Conservation (phyloP, 2,329 filamentous ascomycete genomes). For the Colletotrichum theobromicola region DNA sequence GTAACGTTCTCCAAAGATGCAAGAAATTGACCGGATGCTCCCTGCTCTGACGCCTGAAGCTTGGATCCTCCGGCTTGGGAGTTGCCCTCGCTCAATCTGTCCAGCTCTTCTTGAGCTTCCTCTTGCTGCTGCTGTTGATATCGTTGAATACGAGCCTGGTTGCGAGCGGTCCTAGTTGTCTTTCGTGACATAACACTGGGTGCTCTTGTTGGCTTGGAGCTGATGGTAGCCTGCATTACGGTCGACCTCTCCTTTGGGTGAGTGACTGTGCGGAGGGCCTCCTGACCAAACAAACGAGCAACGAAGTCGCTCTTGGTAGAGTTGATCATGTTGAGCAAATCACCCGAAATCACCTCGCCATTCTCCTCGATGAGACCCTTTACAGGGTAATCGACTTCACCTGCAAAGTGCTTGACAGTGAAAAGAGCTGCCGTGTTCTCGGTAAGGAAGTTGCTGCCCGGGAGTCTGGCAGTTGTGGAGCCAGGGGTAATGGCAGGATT, state of each 20-base stretch:
- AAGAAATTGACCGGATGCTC: slow-evolving; percentile 88
- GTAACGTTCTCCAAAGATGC: slow-evolving; percentile 89
- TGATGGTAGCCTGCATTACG: slow-evolving; percentile 95
- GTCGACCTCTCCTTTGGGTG: slow-evolving; percentile 90
- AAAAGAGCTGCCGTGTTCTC: slow-evolving; percentile 83
- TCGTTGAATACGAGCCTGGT: slow-evolving; percentile 28
- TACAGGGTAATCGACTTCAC: slow-evolving; percentile 93
- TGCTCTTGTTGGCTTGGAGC: slow-evolving; percentile 90
- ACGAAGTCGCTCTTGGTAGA: slow-evolving; percentile 90
- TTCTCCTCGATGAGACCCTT: slow-evolving; percentile 92
- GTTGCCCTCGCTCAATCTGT: slow-evolving; percentile 56
- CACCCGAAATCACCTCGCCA: slow-evolving; percentile 92
- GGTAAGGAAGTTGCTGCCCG: slow-evolving; percentile 88
- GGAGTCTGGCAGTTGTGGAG: slow-evolving; percentile 75
- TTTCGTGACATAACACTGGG: slow-evolving; percentile 91
- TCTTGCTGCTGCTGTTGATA: slow-evolving; percentile 40
- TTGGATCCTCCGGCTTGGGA: slow-evolving; percentile 47
- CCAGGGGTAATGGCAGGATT: slow-evolving; percentile 87
- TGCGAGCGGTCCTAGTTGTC: slow-evolving; percentile 49
- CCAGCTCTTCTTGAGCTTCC: slow-evolving; percentile 51
- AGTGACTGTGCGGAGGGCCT: slow-evolving; percentile 89
- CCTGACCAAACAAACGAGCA: slow-evolving; percentile 90
- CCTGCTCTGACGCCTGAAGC: slow-evolving; percentile 62
- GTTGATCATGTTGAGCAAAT: slow-evolving; percentile 92
- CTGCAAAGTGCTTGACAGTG: slow-evolving; percentile 93